Conservation (phyloP, 345 rosid species). For the Melaleuca alternifolia region DNA sequence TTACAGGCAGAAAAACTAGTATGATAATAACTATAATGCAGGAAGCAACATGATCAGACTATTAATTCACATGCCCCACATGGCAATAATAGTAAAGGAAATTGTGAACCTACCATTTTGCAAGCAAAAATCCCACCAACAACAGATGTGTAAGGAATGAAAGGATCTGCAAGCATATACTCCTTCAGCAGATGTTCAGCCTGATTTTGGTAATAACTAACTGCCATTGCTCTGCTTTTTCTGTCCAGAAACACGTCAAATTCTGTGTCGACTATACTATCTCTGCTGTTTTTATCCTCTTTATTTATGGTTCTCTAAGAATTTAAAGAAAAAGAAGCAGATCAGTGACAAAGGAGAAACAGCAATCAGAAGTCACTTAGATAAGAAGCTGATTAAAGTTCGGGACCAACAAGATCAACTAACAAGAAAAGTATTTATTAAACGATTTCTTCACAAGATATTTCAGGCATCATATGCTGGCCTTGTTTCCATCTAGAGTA, state of each 20-base stretch:
- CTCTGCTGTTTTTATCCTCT: background rate
- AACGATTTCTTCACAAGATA: background rate
- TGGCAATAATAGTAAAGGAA: background rate
- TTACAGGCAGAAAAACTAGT: background rate
- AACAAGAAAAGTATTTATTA: background rate
- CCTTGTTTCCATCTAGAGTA: background rate
- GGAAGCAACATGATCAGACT: background rate
- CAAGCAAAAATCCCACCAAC: slow-evolving; percentile 37
- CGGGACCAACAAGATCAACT: background rate
- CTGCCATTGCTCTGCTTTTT: slow-evolving; percentile 7
- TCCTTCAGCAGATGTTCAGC: slow-evolving; percentile 49
- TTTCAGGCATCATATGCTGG: background rate
- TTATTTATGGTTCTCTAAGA: background rate
- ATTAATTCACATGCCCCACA: background rate
- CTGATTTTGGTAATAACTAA: slow-evolving; percentile 35
- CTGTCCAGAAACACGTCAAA: slow-evolving; percentile 1
- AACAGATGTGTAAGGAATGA: slow-evolving; percentile 50
- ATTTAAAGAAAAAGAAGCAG: background rate
- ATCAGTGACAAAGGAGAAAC: background rate
- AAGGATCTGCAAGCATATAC: slow-evolving; percentile 39
- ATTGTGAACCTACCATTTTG: slow-evolving; percentile 37
- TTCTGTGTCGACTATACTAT: background rate
- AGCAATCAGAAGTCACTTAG: background rate
- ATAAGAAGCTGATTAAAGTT: background rate
- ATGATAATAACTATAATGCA: background rate